Conservation (phyloP, 768 basidiomycete species). For the Chlorophyllum brunneum region DNA sequence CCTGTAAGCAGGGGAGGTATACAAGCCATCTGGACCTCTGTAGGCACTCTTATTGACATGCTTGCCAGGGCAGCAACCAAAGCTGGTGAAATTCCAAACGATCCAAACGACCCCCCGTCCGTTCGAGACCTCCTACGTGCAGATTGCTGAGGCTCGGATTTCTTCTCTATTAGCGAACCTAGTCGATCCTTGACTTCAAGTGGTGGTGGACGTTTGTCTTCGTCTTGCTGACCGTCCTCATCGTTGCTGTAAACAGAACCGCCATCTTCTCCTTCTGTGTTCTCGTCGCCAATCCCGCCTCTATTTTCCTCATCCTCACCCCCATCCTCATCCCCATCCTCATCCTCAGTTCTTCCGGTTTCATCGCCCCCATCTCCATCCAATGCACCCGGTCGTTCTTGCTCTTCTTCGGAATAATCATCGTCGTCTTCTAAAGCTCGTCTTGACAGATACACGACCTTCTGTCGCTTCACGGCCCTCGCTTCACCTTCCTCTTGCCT, state of each 20-base stretch:
- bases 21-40: conserved; percentile 86
- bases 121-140: conserved; percentile 11
- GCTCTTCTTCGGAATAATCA: conserved; percentile 13
- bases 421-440: neutral
- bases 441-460: conserved; percentile 13
- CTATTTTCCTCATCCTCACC: conserved; percentile 15
- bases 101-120: conserved; percentile 41
- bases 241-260: conserved; percentile 11
- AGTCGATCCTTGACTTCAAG: conserved; percentile 20
- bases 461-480: conserved; percentile 33
- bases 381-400: no score
- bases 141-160: conserved; percentile 5
- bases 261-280: conserved; percentile 13
- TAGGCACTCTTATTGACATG: conserved; percentile 86
- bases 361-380: no score
- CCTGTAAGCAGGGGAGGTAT: conserved; percentile 84
- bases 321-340: neutral
- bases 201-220: neutral
- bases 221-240: neutral
- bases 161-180: conserved; percentile 8
- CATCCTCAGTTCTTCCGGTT: neutral
- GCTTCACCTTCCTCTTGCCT: conserved; percentile 32
- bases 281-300: conserved; percentile 16
- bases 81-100: conserved; percentile 54
- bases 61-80: conserved; percentile 63